Conservation (phyloP, 2,329 filamentous ascomycete species). For the Colletotrichum chlorophyti region DNA sequence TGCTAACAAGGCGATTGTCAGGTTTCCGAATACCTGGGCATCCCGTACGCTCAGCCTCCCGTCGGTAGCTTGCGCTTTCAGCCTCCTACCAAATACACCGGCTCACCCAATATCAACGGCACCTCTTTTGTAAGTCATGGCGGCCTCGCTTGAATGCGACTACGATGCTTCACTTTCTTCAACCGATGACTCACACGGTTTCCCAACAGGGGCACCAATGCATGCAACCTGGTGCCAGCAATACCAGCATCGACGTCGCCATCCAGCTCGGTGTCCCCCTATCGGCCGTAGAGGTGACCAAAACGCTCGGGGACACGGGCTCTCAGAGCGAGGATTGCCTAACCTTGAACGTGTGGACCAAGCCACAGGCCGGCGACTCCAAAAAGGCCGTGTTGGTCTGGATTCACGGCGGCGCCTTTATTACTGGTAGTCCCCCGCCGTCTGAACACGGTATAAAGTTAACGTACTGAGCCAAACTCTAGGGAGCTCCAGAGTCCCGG, state of each 20-base stretch:
- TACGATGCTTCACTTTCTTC: neutral
- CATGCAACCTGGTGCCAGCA: slow-evolving; percentile 13
- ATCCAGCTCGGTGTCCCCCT: slow-evolving; percentile 18
- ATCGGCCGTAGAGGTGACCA: slow-evolving; percentile 12
- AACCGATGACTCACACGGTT: neutral
- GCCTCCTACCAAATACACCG: slow-evolving; percentile 10
- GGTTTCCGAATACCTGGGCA: slow-evolving; percentile 44
- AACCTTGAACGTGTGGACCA: slow-evolving; percentile 46
- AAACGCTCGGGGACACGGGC: slow-evolving; percentile 12
- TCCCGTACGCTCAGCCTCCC: slow-evolving; percentile 61
- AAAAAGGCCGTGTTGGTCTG: slow-evolving; percentile 51
- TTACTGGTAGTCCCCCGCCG: slow-evolving; percentile 31
- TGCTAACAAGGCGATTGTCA: neutral
- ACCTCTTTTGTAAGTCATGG: slow-evolving; percentile 19
- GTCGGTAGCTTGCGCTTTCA: slow-evolving; percentile 60
- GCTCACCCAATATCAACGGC: slow-evolving; percentile 5
- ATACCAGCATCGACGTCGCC: neutral
- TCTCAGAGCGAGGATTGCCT: slow-evolving; percentile 44
- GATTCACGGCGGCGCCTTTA: slow-evolving; percentile 51
- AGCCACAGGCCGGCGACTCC: slow-evolving; percentile 36
- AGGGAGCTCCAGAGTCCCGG: slow-evolving; percentile 19
- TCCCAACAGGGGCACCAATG: slow-evolving; percentile 15
- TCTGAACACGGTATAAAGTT: neutral
- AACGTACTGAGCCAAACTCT: slow-evolving; percentile 3
- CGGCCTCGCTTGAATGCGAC: too few relatives aligned